Base-by-base conservation (phyloP, 1,139 yeast genomes). In the Saccharomycopsis hybrid region DNA sequence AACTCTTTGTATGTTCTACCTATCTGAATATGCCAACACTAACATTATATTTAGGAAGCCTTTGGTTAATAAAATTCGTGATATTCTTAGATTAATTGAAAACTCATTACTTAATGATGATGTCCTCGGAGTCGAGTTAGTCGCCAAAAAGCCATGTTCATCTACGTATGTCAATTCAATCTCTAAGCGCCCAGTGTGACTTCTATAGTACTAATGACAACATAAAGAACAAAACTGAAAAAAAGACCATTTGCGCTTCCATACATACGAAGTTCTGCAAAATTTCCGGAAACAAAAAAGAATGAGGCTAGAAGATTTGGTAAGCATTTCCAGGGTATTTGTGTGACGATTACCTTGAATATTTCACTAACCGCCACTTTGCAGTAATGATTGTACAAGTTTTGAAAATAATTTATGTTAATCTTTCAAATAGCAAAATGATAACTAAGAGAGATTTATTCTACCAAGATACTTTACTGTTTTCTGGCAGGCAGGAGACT, bases 371-470 rank as follows among this genome's bases (percentile, higher is more conserved):
- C 1, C 3, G n/a, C 36, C 28, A 11, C 11, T 41, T 29, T 31
- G 29, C 38, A 30, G 47, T 46, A n/a, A 48, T 46, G 36, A 30
- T 51, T 11, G 40, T 53, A 8, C 48, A 51, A 40, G 36, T 51
- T n/a, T 40, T 53, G 18, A 50, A 50, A 41, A 13, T 41, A 4
- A 41, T 48, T 24, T 52, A 40, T 13, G 33, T 28, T 44, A 53
- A 29, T 9, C 46, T 43, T 31, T 30, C 40, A 8, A 41, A 35
- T 1, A 45, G 52, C 3, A 54, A 54, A 35, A 49, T 52, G 1
- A 57, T 62, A 18, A 65, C 69, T 1, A 54, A 62, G 8, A 56
- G 70, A 44, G 69, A 65, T 49, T 55, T 66, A 27, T 66, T 55
- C 44, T 66, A 66, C 49, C 57, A 61, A 9, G 66, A 66, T 49